Percentiles rank a stretch among this genome's conserved stretches.
Evolutionary conservation across 768 basidiomycete genomes (phyloP).

Genomic region (Phaffia tasmanica): DNA sequence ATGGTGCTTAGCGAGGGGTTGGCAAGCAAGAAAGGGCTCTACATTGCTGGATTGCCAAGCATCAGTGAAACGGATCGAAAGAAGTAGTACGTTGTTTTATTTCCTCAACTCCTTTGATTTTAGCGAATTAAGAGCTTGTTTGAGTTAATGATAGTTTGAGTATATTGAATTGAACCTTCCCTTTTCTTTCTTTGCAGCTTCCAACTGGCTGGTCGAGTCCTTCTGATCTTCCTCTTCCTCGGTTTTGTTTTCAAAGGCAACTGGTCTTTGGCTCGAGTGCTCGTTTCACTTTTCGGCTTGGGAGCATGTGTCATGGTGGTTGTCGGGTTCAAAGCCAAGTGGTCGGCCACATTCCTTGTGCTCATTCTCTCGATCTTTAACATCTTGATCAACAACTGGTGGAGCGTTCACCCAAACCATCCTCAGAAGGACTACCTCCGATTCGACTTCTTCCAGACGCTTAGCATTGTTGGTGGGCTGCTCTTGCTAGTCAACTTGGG

Average conservation of each 20-base stretch:
- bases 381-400: conserved; percentile 98
- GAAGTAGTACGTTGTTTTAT: conserved; percentile 67
- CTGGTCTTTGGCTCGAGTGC: conserved; percentile 74
- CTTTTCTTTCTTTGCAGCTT: conserved; percentile 48
- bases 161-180: background rate
- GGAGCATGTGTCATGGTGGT: conserved; percentile 92
- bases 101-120: too few species aligned
- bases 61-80: conserved; percentile 91
- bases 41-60: conserved; percentile 70
- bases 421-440: conserved; percentile 96
- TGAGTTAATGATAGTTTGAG: background rate
- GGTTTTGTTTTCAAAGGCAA: conserved; percentile 90
- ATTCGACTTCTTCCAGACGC: conserved; percentile 75
- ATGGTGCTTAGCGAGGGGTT: conserved; percentile 99
- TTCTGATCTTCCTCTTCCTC: conserved; percentile 97
- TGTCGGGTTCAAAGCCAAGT: conserved; percentile 97
- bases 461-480: conserved; percentile 84
- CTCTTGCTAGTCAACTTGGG: conserved; percentile 97
- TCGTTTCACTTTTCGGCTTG: conserved; percentile 81
- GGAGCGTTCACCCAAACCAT: conserved; percentile 81
- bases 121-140: background rate
- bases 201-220: conserved; percentile 89
- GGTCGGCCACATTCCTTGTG: conserved; percentile 93
- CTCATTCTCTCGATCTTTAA: conserved; percentile 87
- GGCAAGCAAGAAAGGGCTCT: conserved; percentile 70